Evolutionary conservation across 495 filamentous ascomycete genomes (phyloP).

Genomic region (Daldinia childiae): DNA sequence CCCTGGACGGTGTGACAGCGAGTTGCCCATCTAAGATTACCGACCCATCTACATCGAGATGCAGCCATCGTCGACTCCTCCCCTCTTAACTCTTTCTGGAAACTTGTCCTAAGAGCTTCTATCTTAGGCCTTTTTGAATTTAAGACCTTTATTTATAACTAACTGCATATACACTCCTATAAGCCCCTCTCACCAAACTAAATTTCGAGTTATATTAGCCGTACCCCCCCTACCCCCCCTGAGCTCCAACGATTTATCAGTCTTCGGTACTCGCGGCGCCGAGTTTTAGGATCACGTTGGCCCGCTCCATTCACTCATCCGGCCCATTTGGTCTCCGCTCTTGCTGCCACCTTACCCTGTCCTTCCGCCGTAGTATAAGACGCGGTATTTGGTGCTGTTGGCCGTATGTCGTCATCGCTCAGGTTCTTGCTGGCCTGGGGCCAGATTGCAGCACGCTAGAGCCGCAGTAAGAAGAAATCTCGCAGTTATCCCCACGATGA

Average conservation of each 20-base stretch:
- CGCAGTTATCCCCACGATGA: slow-evolving; percentile 1
- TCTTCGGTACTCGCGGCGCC: slow-evolving; percentile 20
- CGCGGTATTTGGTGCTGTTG: slow-evolving; percentile 9
- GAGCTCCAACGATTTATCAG: slow-evolving; percentile 8
- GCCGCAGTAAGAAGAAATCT: not conserved
- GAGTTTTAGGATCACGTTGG: slow-evolving; percentile 10
- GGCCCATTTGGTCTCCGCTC: slow-evolving; percentile 13
- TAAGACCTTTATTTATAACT: slow-evolving; percentile 8
- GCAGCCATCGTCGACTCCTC: not conserved
- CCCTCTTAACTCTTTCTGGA: slow-evolving; percentile 11
- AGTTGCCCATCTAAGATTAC: slow-evolving; percentile 38
- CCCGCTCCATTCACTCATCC: slow-evolving; percentile 11
- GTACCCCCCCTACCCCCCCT: not conserved
- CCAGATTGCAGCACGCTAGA: not conserved
- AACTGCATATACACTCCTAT: not conserved
- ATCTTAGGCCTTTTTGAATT: not conserved
- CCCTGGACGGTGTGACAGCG: slow-evolving; percentile 18
- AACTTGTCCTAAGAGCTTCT: not conserved
- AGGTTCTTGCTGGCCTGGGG: not conserved
- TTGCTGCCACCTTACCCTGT: slow-evolving; percentile 7
- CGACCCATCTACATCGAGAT: slow-evolving; percentile 14
- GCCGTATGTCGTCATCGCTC: slow-evolving; percentile 21
- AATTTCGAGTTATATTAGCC: slow-evolving; percentile 2
- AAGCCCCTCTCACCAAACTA: not conserved
- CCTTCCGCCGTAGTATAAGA: slow-evolving; percentile 6